A percentile compares a stretch with the other conserved stretches of the same genome.
These are phyloP conservation scores for Pseudocercospora ulei DNA, from an alignment of 2,329 filamentous ascomycete species.

Conservation along the genomic window DNA sequence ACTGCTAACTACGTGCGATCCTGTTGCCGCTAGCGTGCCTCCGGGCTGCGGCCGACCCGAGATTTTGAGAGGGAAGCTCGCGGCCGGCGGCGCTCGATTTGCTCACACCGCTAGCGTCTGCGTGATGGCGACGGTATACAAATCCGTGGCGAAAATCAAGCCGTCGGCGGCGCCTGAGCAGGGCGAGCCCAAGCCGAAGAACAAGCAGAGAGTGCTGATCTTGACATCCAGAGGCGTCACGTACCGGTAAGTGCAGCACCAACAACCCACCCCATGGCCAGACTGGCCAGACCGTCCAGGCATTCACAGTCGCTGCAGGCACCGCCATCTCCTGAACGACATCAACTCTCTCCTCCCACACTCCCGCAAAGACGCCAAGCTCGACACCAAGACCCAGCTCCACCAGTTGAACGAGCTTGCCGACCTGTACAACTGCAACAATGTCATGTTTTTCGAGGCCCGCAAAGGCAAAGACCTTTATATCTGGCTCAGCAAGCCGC, in stretches of 20 bases:
- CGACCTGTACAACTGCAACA: slow-evolving; percentile 85
- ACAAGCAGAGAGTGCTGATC: slow-evolving; percentile 62
- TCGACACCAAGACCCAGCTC: slow-evolving; percentile 86
- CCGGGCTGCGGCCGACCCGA: background rate
- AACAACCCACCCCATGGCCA: background rate
- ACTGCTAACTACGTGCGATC: no score
- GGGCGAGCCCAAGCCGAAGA: slow-evolving; percentile 32
- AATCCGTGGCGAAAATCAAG: slow-evolving; percentile 42
- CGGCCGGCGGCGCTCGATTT: no score
- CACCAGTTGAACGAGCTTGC: slow-evolving; percentile 66
- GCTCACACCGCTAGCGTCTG: slow-evolving; percentile 3
- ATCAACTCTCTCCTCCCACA: slow-evolving; percentile 82
- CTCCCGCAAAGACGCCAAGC: slow-evolving; percentile 86
- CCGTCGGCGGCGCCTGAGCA: slow-evolving; percentile 32
- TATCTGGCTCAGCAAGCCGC: slow-evolving; percentile 82
- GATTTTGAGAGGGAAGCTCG: background rate
- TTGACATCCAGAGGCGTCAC: slow-evolving; percentile 88
- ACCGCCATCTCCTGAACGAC: slow-evolving; percentile 87
- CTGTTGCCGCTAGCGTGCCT: background rate
- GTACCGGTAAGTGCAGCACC: slow-evolving; percentile 50
- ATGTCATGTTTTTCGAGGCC: slow-evolving; percentile 89
- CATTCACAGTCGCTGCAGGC: no score
- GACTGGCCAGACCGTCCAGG: slow-evolving; percentile 8
- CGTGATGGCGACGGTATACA: slow-evolving; percentile 50
- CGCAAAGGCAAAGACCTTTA: slow-evolving; percentile 92